These are phyloP conservation scores for Fraxinus dipetala DNA, from an alignment of 305 asterid species.

Conservation along the genomic window DNA sequence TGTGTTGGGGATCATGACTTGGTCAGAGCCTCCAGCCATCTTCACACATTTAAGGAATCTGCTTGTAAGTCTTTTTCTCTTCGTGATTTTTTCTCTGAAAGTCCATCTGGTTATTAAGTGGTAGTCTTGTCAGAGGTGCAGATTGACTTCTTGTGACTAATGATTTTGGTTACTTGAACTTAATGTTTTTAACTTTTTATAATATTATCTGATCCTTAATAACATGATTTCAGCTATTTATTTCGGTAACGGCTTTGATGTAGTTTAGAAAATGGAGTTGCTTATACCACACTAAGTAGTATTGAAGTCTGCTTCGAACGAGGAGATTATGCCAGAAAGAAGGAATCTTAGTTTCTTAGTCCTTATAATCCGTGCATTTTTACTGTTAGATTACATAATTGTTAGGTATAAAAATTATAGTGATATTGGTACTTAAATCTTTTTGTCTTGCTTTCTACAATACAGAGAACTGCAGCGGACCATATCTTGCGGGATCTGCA, in stretches of 20 bases:
- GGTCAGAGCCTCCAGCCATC: neutral
- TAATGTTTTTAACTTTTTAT: neutral
- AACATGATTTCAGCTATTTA: neutral
- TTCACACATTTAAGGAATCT: neutral
- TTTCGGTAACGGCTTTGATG: neutral
- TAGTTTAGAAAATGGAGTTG: neutral
- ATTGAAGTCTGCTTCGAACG: conserved; percentile 6
- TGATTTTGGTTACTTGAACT: neutral
- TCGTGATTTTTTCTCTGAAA: neutral
- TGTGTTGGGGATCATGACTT: neutral
- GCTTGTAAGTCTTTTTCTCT: neutral
- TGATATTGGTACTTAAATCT: neutral
- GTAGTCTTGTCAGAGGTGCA: neutral
- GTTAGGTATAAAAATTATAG: neutral
- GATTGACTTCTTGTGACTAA: neutral
- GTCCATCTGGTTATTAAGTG: neutral
- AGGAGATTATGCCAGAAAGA: conserved; percentile 2
- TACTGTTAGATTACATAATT: neutral
- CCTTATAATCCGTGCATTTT: neutral
- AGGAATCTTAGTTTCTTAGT: neutral
- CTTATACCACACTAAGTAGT: neutral
- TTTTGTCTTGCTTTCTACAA: conserved; percentile 21
- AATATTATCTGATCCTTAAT: neutral
- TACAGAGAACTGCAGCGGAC: conserved; percentile 91
- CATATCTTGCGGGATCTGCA: conserved; percentile 91